These are phyloP conservation scores for Pythium volutum DNA, from an alignment of 352 stramenopile species.

Conservation along the genomic window DNA sequence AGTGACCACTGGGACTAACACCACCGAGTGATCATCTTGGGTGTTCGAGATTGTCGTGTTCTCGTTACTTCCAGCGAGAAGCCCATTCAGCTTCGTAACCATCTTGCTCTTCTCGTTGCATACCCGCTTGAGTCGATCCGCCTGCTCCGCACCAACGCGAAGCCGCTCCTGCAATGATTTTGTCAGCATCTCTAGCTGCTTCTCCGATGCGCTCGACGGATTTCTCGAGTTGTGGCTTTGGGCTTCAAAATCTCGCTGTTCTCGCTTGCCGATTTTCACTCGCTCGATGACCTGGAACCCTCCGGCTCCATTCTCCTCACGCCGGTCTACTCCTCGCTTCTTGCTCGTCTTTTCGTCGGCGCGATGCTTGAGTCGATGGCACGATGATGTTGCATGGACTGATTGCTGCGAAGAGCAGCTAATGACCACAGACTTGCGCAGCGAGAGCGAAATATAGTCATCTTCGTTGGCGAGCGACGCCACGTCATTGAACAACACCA, in stretches of 20 bases:
- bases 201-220: conserved; percentile 18
- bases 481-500: conserved; percentile 15
- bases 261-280: conserved; percentile 32
- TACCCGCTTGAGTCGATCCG: conserved; percentile 39
- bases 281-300: conserved; percentile 52
- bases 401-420: neutral
- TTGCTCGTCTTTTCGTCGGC: conserved; percentile 32
- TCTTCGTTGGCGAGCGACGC: neutral
- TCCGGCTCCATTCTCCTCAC: conserved; percentile 1
- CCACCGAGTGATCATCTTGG: neutral
- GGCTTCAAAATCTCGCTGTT: neutral
- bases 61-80: conserved; percentile 23
- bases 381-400: conserved; percentile 4
- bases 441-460: neutral
- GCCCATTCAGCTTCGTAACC: conserved; percentile 28
- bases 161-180: conserved; percentile 44
- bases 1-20: conserved; percentile 2
- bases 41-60: neutral
- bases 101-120: conserved; percentile 42
- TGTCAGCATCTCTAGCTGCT: conserved; percentile 45
- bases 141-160: conserved; percentile 30
- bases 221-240: neutral
- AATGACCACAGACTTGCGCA: conserved; percentile 20
- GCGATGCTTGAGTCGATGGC: conserved; percentile 23
- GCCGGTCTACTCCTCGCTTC: conserved; percentile 2